These are phyloP conservation scores for Stephanodiscus minutulus DNA, from an alignment of 108 stramenopile genomes.

Conservation along the genomic window DNA sequence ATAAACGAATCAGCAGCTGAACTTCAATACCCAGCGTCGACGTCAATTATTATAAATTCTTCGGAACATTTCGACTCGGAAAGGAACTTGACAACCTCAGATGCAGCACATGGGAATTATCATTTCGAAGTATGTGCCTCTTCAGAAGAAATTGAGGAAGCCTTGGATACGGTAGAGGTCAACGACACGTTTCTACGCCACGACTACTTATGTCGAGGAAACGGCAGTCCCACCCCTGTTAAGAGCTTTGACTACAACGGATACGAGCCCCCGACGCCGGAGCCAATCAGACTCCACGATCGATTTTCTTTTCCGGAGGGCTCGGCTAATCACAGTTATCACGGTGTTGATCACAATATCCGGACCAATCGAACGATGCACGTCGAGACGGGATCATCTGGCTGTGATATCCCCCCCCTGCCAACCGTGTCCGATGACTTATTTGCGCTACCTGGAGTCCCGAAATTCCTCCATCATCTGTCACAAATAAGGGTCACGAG, in stretches of 20 bases:
- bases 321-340: background rate
- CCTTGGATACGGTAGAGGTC: conserved; percentile 1
- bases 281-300: conserved; percentile 1
- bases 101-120: background rate
- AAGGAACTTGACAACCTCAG: background rate
- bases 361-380: background rate
- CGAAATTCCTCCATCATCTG: conserved; percentile 65
- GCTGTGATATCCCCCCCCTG: background rate
- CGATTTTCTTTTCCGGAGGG: background rate
- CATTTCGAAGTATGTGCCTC: background rate
- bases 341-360: background rate
- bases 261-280: conserved; percentile 46
- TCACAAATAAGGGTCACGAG: conserved; percentile 68
- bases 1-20: too few species aligned
- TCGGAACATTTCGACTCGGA: background rate
- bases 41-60: background rate
- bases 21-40: background rate
- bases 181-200: conserved; percentile 3
- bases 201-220: conserved; percentile 8
- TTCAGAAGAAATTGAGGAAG: conserved; percentile 5
- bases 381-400: background rate
- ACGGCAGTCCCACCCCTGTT: conserved; percentile 36
- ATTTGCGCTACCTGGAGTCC: conserved; percentile 65
- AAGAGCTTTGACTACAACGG: conserved; percentile 45
- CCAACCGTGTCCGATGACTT: conserved; percentile 11